A percentile compares a stretch with the other conserved stretches of the same genome.
Evolutionary conservation across 768 basidiomycete species (phyloP).

Genomic region (Leccinum incarnatum): DNA sequence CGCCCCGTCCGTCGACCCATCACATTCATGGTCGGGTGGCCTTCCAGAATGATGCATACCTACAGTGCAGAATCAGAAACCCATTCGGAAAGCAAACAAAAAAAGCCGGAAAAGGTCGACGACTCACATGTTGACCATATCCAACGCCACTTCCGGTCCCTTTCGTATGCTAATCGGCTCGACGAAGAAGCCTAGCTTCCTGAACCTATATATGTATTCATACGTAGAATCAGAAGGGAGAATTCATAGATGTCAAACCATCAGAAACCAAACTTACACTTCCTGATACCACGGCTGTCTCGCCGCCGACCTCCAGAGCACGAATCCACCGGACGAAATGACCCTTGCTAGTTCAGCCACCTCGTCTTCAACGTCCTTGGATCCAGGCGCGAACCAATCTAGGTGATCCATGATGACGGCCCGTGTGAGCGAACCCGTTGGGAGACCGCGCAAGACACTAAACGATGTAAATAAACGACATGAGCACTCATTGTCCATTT

Average conservation of each 20-base stretch:
- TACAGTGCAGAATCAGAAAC: background rate
- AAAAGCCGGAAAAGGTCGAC: background rate
- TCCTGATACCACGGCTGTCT: constrained; percentile 65
- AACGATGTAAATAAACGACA: background rate
- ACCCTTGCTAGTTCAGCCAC: constrained; percentile 53
- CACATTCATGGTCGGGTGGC: constrained; percentile 22
- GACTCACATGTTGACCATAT: constrained; percentile 68
- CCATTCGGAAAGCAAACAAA: background rate
- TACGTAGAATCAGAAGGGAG: background rate
- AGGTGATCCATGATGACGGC: constrained; percentile 73
- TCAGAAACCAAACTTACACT: constrained; percentile 31
- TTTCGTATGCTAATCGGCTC: constrained; percentile 50
- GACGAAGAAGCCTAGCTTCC: constrained; percentile 51
- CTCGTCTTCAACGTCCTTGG: constrained; percentile 50
- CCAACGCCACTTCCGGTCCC: constrained; percentile 49
- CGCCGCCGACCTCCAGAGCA: constrained; percentile 66
- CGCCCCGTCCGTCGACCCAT: background rate
- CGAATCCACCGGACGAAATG: constrained; percentile 54
- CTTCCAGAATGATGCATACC: constrained; percentile 35
- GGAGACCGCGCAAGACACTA: constrained; percentile 46
- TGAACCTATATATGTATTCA: constrained; percentile 38
- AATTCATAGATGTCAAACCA: background rate
- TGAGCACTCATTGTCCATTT: background rate
- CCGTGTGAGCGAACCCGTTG: constrained; percentile 51
- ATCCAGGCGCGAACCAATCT: constrained; percentile 54